Conservation (phyloP, 139 green algal genomes). For the Bryopsis sp. region DNA sequence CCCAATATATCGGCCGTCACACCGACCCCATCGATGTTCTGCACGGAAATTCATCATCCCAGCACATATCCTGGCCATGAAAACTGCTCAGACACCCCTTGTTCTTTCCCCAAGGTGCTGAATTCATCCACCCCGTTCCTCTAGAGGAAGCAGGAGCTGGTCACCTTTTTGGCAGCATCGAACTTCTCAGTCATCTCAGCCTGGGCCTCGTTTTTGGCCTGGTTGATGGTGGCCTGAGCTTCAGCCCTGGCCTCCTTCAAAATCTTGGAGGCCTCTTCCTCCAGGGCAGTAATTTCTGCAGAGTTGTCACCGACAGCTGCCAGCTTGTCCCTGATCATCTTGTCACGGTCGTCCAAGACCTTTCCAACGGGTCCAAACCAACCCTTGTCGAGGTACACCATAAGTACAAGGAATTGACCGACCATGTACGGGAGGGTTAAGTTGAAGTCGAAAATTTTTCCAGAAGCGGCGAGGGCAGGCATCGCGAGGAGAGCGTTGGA, state of each 20-base stretch:
- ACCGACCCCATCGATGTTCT: too few species aligned
- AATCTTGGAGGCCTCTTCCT: slow-evolving; percentile 20
- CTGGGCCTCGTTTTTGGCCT: slow-evolving; percentile 3
- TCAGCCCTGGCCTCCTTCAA: slow-evolving; percentile 14
- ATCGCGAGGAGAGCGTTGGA: slow-evolving; percentile 9
- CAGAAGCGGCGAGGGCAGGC: slow-evolving; percentile 10
- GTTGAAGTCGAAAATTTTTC: slow-evolving; percentile 26
- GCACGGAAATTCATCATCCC: too few species aligned
- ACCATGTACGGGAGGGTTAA: slow-evolving; percentile 24
- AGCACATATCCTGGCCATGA: too few species aligned
- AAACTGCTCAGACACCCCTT: too few species aligned
- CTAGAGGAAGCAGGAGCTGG: too few species aligned
- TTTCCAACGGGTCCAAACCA: slow-evolving; percentile 25
- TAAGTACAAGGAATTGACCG: slow-evolving; percentile 22
- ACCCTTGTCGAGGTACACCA: slow-evolving; percentile 25
- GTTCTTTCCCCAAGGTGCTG: too few species aligned
- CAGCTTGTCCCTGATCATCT: slow-evolving; percentile 18
- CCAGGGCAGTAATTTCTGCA: slow-evolving; percentile 17
- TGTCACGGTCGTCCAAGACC: slow-evolving; percentile 23
- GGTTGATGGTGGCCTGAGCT: slow-evolving; percentile 13
- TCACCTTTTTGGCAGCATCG: slow-evolving; percentile 7
- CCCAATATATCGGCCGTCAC: too few species aligned
- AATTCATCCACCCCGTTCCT: too few species aligned
- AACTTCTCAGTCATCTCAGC: neutral
- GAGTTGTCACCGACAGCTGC: slow-evolving; percentile 18